Evolutionary conservation across 2,329 filamentous ascomycete genomes (phyloP).

Genomic region (Ustulina deusta): DNA sequence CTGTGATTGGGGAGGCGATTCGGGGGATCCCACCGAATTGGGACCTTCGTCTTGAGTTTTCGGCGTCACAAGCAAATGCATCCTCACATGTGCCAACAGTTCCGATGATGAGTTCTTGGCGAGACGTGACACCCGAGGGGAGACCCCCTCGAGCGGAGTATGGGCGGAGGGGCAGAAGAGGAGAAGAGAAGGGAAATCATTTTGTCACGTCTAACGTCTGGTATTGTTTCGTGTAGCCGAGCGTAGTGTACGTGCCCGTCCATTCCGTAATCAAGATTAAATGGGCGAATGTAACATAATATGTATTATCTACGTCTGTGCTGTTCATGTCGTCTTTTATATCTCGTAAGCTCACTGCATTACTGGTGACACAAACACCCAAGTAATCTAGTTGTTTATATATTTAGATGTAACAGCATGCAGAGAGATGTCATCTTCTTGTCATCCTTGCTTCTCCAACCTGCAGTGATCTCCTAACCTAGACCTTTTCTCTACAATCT

Average conservation of each 20-base stretch:
- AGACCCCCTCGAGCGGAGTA: neutral
- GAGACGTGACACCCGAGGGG: neutral
- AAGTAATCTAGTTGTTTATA: too few relatives aligned
- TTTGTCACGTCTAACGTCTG: constrained; percentile 18
- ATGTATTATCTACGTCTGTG: neutral
- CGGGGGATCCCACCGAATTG: constrained; percentile 21
- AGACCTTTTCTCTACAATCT: neutral
- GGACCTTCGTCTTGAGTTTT: constrained; percentile 15
- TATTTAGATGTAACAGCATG: too few relatives aligned
- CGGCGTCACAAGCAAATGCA: constrained; percentile 25
- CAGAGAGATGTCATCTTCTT: too few relatives aligned
- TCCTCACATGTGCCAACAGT: neutral
- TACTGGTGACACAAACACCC: neutral
- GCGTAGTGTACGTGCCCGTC: neutral
- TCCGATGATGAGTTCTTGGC: neutral
- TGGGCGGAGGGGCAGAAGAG: neutral
- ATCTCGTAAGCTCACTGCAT: neutral
- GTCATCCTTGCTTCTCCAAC: too few relatives aligned
- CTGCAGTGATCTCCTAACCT: neutral
- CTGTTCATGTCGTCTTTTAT: neutral
- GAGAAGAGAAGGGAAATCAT: neutral
- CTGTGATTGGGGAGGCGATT: constrained; percentile 19
- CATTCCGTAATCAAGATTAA: neutral
- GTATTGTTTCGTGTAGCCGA: constrained; percentile 5
- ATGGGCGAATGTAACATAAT: neutral